phyloP scores from a whole-genome alignment of 225 moss, liverwort and hornwort species.

The Straminergon stramineum region DNA sequence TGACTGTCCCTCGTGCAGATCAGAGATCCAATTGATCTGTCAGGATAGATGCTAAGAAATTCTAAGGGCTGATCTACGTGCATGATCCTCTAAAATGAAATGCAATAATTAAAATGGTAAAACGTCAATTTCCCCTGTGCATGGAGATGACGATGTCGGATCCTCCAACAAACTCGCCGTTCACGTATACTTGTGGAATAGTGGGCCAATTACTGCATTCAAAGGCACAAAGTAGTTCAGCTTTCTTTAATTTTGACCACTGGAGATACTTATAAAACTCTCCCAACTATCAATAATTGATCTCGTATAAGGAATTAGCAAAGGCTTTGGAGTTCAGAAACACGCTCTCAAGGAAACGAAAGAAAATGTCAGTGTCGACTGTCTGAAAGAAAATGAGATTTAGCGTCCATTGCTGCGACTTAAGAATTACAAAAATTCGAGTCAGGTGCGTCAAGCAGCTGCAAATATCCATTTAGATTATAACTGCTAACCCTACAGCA shows the following conservation, averaged over 20 bases:
- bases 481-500: not conserved
- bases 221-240: not conserved
- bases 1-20: not conserved
- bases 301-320: not conserved
- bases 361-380: not conserved
- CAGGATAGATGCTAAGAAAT: not conserved
- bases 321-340: not conserved
- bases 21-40: not conserved
- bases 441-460: not conserved
- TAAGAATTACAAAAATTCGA: not conserved
- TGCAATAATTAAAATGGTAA: not conserved
- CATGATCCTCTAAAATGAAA: not conserved
- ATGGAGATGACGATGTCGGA: constrained; percentile 87
- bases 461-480: not conserved
- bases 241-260: not conserved
- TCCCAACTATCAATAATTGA: not conserved
- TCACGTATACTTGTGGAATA: constrained; percentile 76
- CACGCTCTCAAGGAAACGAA: not conserved
- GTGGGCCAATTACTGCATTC: constrained; percentile 84
- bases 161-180: constrained; percentile 93
- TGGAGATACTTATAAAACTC: not conserved
- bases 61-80: not conserved
- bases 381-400: not conserved
- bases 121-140: constrained; percentile 40
- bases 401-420: not conserved